Conservation (phyloP, 2,329 filamentous ascomycete species). For the Trichoderma sp. region DNA sequence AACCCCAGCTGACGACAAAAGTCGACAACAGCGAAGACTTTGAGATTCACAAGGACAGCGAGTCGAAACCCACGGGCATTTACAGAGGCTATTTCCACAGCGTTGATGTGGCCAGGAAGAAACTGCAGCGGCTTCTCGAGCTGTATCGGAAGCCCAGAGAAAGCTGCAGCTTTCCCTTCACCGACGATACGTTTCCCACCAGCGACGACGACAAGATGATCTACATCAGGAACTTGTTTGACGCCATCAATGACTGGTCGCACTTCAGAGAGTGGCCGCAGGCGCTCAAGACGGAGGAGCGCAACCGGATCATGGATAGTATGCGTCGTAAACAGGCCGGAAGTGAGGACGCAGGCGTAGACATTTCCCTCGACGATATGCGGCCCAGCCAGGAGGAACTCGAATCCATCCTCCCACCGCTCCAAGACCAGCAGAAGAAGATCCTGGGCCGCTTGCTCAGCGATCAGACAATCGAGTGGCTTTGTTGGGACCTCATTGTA, state of each 20-base stretch:
- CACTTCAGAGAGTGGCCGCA: slow-evolving; percentile 27
- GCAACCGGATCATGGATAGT: slow-evolving; percentile 16
- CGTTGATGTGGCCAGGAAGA: slow-evolving; percentile 6
- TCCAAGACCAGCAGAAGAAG: slow-evolving; percentile 23
- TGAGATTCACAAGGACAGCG: slow-evolving; percentile 14
- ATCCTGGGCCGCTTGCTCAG: slow-evolving; percentile 24
- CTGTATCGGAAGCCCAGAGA: slow-evolving; percentile 23
- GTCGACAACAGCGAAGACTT: slow-evolving; percentile 19
- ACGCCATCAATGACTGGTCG: slow-evolving; percentile 28
- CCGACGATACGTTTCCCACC: slow-evolving; percentile 22
- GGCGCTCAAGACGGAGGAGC: slow-evolving; percentile 14
- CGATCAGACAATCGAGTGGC: slow-evolving; percentile 25
- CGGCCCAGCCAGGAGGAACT: slow-evolving; percentile 20
- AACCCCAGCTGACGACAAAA: slow-evolving; percentile 16
- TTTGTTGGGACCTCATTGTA: slow-evolving; percentile 29
- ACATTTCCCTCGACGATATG: slow-evolving; percentile 16
- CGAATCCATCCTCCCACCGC: slow-evolving; percentile 16
- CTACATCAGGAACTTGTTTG: slow-evolving; percentile 23
- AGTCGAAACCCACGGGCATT: slow-evolving; percentile 5
- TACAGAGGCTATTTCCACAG: slow-evolving; percentile 18
- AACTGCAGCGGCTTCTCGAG: slow-evolving; percentile 9
- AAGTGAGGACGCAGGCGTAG: neutral
- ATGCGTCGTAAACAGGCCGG: neutral
- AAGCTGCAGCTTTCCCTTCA: slow-evolving; percentile 20
- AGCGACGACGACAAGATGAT: slow-evolving; percentile 16